Evolutionary conservation across 192 early-diverging fungal genomes (phyloP), one percentile per base, ranked within the genome.

Genomic region (Spizellomyces sp.): DNA sequence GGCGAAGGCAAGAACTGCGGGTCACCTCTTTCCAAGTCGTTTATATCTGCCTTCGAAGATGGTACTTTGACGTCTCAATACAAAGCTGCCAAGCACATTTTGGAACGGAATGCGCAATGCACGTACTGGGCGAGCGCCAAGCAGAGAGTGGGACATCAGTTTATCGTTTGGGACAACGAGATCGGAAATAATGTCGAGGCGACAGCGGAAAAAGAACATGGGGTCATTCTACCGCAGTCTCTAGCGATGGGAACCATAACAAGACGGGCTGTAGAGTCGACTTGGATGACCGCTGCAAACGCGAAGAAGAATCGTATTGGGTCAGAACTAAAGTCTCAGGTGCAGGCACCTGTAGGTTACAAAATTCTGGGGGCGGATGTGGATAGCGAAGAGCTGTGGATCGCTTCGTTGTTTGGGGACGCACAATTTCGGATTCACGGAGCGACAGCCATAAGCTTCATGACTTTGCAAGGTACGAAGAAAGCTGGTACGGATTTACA

Each of bases 161-260:
- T 98, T 83, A 91, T 96, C 3, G 85, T 94, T 27, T 93, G 91
- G 88, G 86, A 91, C 9, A 56, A 10, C 12, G 27, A 66, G 8
- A n/a, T 19, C 8, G 19, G 47, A 45, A 21, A 46, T 5, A 10
- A 65, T 10, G 46, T 55, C 12, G 10, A n/a, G 27, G 67, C n/a
- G 27, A 50, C 60, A 9, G 48, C 59, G 48, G 68, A 66, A 17
- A 71, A 60, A 9, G 45, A 67, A 15, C 14, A 78, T 60, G 92
- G 93, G 8, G 88, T 96, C 12, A 98, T 99, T 65, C 69, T 99
- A 52, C 97, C 97, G 15, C 90, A 93, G 64, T 89, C 92, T 42
- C 83, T 95, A 58, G 86, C 89, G 10, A 99, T 99, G 95, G 97
- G 97, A 22, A 97, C 97, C 0, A 85, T 98, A n/a, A 99, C 97